A percentile compares a stretch with the other conserved stretches of the same genome.
phyloP scores from a whole-genome alignment of 108 stramenopile genomes.

The Fistulifera solaris region DNA sequence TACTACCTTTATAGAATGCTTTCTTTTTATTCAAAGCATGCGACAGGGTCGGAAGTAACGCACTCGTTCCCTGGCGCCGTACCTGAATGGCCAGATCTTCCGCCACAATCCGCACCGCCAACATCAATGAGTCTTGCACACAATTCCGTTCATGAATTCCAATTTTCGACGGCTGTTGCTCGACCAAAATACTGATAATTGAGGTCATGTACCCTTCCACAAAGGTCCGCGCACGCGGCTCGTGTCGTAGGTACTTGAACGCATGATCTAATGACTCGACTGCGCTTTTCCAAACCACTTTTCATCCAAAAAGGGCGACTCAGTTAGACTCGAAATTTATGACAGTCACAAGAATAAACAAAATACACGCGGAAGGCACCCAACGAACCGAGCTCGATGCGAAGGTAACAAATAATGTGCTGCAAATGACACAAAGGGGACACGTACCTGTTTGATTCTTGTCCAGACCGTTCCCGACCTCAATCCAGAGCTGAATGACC shows the following conservation, averaged over 20 bases:
- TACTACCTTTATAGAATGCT: slow-evolving; percentile 61
- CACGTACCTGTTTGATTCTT: slow-evolving; percentile 64
- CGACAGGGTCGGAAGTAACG: slow-evolving; percentile 37
- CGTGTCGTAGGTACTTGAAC: slow-evolving; percentile 17
- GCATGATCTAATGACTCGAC: slow-evolving; percentile 65
- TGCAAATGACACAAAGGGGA: neutral
- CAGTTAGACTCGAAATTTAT: no score
- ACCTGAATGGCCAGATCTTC: slow-evolving; percentile 53
- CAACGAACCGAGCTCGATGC: neutral
- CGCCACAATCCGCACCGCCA: slow-evolving; percentile 50
- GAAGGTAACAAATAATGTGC: slow-evolving; percentile 1
- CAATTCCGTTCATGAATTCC: slow-evolving; percentile 63
- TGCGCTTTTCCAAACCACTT: slow-evolving; percentile 76
- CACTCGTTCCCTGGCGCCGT: slow-evolving; percentile 17
- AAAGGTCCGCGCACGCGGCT: slow-evolving; percentile 49
- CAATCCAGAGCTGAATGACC: slow-evolving; percentile 43
- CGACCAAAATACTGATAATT: slow-evolving; percentile 72
- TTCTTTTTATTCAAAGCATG: slow-evolving; percentile 67
- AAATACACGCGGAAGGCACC: no score
- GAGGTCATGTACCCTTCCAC: slow-evolving; percentile 60
- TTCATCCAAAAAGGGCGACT: neutral
- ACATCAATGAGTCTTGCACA: slow-evolving; percentile 58
- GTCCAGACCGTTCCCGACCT: slow-evolving; percentile 60
- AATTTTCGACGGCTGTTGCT: slow-evolving; percentile 72
- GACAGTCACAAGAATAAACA: no score